Evolutionary conservation across 768 basidiomycete species (phyloP).

Genomic region (Boletus barrowsii): DNA sequence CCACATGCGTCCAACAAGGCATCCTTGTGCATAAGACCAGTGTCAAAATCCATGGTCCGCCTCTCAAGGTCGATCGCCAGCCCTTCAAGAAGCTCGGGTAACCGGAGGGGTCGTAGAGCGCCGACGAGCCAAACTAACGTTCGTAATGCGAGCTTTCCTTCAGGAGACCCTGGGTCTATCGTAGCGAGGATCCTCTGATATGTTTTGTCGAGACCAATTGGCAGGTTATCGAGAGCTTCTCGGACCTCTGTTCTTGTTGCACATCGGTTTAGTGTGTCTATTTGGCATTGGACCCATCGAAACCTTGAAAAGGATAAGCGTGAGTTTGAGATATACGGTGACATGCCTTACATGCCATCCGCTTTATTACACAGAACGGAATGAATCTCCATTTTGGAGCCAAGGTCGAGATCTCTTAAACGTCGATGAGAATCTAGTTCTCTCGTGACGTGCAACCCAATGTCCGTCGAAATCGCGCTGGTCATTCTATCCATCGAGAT

Average conservation of each 20-base stretch:
- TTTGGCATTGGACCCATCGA: constrained; percentile 23
- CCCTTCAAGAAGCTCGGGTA: constrained; percentile 12
- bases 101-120: constrained; percentile 13
- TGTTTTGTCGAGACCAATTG: constrained; percentile 19
- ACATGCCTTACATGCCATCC: constrained; percentile 17
- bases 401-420: constrained; percentile 2
- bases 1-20: constrained; percentile 14
- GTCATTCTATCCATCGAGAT: constrained; percentile 12
- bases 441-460: constrained; percentile 11
- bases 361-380: constrained; percentile 5
- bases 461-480: constrained; percentile 3
- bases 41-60: constrained; percentile 2
- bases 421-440: constrained; percentile 8
- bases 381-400: constrained; percentile 10
- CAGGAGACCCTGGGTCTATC: constrained; percentile 1
- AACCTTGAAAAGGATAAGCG: constrained; percentile 11
- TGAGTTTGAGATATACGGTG: not conserved
- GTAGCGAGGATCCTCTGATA: constrained; percentile 18
- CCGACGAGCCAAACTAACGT: constrained; percentile 18
- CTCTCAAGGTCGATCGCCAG: constrained; percentile 10
- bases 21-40: constrained; percentile 4
- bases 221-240: constrained; percentile 13
- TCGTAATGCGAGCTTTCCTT: constrained; percentile 6
- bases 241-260: constrained; percentile 6
- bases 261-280: constrained; percentile 13